Evolutionary conservation across 192 early-diverging fungal genomes (phyloP).

Genomic region (Coemansia sp.): DNA sequence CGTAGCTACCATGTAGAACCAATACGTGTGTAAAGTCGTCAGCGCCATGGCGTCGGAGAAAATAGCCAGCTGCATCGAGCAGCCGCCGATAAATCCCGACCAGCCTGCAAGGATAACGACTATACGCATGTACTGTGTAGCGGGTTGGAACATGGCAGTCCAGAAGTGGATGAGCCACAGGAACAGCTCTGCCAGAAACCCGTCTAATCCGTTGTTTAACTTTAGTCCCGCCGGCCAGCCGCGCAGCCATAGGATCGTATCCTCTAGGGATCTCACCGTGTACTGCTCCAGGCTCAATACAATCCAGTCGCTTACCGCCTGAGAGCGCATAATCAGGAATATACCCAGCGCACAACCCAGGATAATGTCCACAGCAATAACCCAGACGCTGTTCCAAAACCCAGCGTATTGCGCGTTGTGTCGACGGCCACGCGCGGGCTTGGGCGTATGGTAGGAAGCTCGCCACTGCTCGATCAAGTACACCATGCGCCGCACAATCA

Average conservation of each 20-base stretch:
- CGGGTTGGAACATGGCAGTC: slow-evolving; percentile 64
- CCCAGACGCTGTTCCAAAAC: slow-evolving; percentile 96
- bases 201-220: slow-evolving; percentile 86
- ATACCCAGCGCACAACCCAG: slow-evolving; percentile 80
- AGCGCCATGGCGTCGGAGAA: slow-evolving; percentile 82
- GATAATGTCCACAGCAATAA: slow-evolving; percentile 89
- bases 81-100: slow-evolving; percentile 76
- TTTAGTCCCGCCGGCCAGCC: slow-evolving; percentile 95
- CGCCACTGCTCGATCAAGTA: slow-evolving; percentile 88
- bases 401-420: slow-evolving; percentile 55
- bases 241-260: slow-evolving; percentile 86
- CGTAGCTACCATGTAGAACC: slow-evolving; percentile 93
- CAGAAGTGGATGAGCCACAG: slow-evolving; percentile 85
- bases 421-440: slow-evolving; percentile 40
- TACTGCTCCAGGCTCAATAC: slow-evolving; percentile 58
- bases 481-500: slow-evolving; percentile 79
- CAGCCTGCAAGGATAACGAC: slow-evolving; percentile 70
- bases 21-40: slow-evolving; percentile 87
- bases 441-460: slow-evolving; percentile 58
- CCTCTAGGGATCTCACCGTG: slow-evolving; percentile 68
- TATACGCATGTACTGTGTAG: slow-evolving; percentile 48
- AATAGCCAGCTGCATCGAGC: slow-evolving; percentile 80
- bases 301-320: slow-evolving; percentile 57
- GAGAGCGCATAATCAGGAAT: slow-evolving; percentile 64
- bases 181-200: slow-evolving; percentile 90